phyloP scores from a whole-genome alignment of 2,329 filamentous ascomycete genomes.

The Gyromitra esculenta region DNA sequence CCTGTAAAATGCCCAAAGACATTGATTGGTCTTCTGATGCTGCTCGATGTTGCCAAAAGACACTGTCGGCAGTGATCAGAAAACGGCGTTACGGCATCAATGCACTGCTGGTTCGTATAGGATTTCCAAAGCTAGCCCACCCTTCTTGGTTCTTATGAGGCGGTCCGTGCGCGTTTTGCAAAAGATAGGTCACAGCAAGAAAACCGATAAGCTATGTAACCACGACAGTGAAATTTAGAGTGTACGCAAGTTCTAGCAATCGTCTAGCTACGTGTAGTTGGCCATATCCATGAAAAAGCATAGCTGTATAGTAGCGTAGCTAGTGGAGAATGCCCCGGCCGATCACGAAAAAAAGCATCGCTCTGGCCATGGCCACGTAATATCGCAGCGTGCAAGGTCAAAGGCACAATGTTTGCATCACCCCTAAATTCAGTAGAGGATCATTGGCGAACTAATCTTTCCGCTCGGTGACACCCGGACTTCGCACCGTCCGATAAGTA shows the following conservation, averaged over 20 bases:
- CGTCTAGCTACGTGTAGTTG: neutral
- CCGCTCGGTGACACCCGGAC: neutral
- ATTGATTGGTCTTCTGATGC: neutral
- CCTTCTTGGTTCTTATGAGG: slow-evolving; percentile 3
- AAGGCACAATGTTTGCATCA: neutral
- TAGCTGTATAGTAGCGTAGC: neutral
- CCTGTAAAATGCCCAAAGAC: neutral
- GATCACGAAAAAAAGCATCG: neutral
- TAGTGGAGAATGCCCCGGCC: slow-evolving; percentile 14
- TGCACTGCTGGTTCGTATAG: slow-evolving; percentile 4
- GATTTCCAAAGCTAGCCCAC: slow-evolving; percentile 4
- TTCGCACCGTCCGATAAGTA: neutral
- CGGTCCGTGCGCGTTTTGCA: slow-evolving; percentile 27
- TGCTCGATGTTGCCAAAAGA: slow-evolving; percentile 4
- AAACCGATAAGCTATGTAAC: slow-evolving; percentile 20
- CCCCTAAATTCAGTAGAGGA: neutral
- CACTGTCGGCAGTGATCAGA: slow-evolving; percentile 10
- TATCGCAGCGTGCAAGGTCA: slow-evolving; percentile 2
- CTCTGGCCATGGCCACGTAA: slow-evolving; percentile 14
- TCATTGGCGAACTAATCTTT: neutral
- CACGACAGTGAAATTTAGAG: neutral
- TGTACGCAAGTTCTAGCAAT: slow-evolving; percentile 1
- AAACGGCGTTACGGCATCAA: slow-evolving; percentile 16
- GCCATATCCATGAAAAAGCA: slow-evolving; percentile 8
- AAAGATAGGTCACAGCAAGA: slow-evolving; percentile 13